Conservation (phyloP, 495 filamentous ascomycete genomes). For the Eremomyces bilateralis region DNA sequence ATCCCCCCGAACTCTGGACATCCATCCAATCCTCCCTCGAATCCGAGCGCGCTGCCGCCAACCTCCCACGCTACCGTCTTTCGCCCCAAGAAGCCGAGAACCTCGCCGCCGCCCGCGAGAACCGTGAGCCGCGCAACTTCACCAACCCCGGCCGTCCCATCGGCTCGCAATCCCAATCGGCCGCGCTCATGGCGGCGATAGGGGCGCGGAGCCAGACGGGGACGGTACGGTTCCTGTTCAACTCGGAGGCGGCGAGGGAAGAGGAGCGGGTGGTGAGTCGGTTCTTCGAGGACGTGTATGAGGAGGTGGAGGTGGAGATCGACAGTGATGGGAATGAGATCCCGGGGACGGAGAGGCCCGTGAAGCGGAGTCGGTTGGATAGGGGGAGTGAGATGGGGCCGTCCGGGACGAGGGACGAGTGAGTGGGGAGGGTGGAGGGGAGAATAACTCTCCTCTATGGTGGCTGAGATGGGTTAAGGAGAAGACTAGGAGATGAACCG, state of each 20-base stretch:
- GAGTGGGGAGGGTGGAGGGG: slow-evolving; percentile 15
- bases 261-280: slow-evolving; percentile 46
- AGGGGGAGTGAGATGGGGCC: neutral
- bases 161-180: slow-evolving; percentile 12
- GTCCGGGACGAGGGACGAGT: neutral
- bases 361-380: neutral
- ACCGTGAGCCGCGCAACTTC: slow-evolving; percentile 7
- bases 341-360: neutral
- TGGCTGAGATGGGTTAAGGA: too few relatives aligned
- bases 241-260: slow-evolving; percentile 46
- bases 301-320: slow-evolving; percentile 51
- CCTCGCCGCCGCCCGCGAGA: slow-evolving; percentile 15
- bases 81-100: neutral
- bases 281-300: slow-evolving; percentile 54
- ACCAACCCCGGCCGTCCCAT: slow-evolving; percentile 11
- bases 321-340: slow-evolving; percentile 17
- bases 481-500: too few relatives aligned
- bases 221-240: slow-evolving; percentile 80
- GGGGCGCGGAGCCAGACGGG: slow-evolving; percentile 41
- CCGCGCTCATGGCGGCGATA: slow-evolving; percentile 1
- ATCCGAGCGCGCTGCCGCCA: slow-evolving; percentile 37
- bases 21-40: slow-evolving; percentile 71
- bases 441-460: too few relatives aligned
- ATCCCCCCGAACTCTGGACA: slow-evolving; percentile 55
- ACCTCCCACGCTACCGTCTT: slow-evolving; percentile 30